These are phyloP conservation scores for Linnemannia hyalina DNA, from an alignment of 192 early-diverging fungal genomes.

Conservation along the genomic window DNA sequence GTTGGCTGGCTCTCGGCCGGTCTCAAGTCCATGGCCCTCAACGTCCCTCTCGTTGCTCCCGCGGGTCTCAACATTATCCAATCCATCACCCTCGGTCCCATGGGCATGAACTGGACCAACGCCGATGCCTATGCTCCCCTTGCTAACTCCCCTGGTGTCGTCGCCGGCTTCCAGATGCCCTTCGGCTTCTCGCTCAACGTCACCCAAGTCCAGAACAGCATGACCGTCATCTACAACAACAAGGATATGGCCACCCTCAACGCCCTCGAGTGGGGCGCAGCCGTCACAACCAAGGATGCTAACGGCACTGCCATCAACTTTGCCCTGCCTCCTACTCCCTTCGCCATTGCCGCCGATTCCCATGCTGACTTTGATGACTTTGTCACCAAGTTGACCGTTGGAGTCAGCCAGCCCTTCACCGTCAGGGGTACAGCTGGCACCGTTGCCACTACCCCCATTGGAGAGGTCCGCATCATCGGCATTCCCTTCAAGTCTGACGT, in stretches of 20 bases:
- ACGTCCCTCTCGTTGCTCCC: slow-evolving; percentile 61
- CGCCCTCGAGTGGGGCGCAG: slow-evolving; percentile 50
- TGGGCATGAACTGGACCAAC: slow-evolving; percentile 66
- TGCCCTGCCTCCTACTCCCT: slow-evolving; percentile 57
- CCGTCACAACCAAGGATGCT: slow-evolving; percentile 59
- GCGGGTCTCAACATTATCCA: slow-evolving; percentile 64
- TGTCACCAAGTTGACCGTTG: slow-evolving; percentile 62
- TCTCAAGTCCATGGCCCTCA: slow-evolving; percentile 64
- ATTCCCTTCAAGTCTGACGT: slow-evolving; percentile 69
- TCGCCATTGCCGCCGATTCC: slow-evolving; percentile 59
- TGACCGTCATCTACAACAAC: slow-evolving; percentile 60
- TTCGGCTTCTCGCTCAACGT: slow-evolving; percentile 73
- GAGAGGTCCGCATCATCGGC: slow-evolving; percentile 63
- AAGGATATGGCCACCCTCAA: slow-evolving; percentile 54
- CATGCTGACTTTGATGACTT: slow-evolving; percentile 67
- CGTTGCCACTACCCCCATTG: slow-evolving; percentile 67
- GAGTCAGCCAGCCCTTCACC: slow-evolving; percentile 54
- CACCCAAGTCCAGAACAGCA: slow-evolving; percentile 65
- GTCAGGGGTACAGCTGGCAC: slow-evolving; percentile 65
- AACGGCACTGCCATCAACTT: slow-evolving; percentile 64
- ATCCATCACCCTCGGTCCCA: slow-evolving; percentile 62
- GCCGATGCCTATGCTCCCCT: slow-evolving; percentile 63
- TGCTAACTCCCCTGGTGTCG: slow-evolving; percentile 59
- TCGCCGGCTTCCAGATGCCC: slow-evolving; percentile 68
- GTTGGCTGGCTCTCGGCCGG: slow-evolving; percentile 65